phyloP scores from a whole-genome alignment of 768 basidiomycete genomes.

The Cantharellus cinnabarinus region DNA sequence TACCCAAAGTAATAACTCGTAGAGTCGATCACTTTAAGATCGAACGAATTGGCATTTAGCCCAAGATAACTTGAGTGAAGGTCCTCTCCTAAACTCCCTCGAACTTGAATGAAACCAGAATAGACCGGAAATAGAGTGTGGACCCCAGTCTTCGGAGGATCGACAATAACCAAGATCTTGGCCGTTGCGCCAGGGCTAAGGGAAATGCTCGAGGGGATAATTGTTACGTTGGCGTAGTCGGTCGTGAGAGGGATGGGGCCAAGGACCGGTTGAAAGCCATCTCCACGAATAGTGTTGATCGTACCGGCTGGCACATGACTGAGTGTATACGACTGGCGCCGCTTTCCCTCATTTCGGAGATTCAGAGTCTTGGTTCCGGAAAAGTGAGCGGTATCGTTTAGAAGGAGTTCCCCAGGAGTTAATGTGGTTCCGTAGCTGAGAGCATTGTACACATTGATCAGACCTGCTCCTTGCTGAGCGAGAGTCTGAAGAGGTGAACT shows the following conservation, averaged over 20 bases:
- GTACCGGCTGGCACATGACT: constrained; percentile 33
- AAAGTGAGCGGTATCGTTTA: constrained; percentile 21
- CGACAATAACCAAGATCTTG: constrained; percentile 26
- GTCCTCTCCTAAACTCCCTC: constrained; percentile 11
- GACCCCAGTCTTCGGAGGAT: constrained; percentile 25
- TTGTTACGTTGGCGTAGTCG: constrained; percentile 25
- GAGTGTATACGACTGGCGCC: constrained; percentile 26
- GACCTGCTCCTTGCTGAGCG: constrained; percentile 11
- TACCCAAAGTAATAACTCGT: constrained; percentile 8
- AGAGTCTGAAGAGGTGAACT: constrained; percentile 5
- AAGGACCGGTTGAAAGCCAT: constrained; percentile 19
- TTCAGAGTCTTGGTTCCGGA: constrained; percentile 11
- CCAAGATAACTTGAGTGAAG: constrained; percentile 24
- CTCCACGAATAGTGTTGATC: too few relatives aligned
- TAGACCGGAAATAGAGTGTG: constrained; percentile 31
- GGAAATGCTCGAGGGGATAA: constrained; percentile 26
- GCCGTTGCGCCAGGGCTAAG: constrained; percentile 25
- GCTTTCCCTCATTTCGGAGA: constrained; percentile 28
- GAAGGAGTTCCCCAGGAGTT: constrained; percentile 16
- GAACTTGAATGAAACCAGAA: constrained; percentile 33
- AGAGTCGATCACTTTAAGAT: constrained; percentile 32
- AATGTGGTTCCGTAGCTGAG: constrained; percentile 16
- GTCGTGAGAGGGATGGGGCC: constrained; percentile 32
- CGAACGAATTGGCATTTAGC: constrained; percentile 22
- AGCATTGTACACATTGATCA: constrained; percentile 19